These are phyloP conservation scores for Pyricularia grisea DNA, from an alignment of 2,329 filamentous ascomycete genomes.

Conservation along the genomic window DNA sequence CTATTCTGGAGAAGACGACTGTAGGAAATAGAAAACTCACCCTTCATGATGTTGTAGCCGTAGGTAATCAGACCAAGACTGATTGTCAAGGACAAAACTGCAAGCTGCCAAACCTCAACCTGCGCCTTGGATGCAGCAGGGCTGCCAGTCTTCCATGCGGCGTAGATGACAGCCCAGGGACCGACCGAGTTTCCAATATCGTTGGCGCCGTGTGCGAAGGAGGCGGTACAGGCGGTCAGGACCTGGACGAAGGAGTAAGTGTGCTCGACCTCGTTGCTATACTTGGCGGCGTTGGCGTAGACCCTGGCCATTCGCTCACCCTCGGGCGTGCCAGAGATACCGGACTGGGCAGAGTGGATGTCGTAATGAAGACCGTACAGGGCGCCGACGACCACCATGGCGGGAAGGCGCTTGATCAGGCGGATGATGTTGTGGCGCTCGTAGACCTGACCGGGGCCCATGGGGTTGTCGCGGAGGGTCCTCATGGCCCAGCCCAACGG, in stretches of 20 bases:
- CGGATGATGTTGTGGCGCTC: slow-evolving; percentile 62
- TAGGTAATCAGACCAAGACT: slow-evolving; percentile 63
- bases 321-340: slow-evolving; percentile 62
- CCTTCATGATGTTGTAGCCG: slow-evolving; percentile 80
- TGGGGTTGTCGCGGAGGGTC: slow-evolving; percentile 61
- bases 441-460: slow-evolving; percentile 65
- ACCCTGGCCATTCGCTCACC: slow-evolving; percentile 61
- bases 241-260: slow-evolving; percentile 51
- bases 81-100: slow-evolving; percentile 54
- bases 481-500: slow-evolving; percentile 81
- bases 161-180: slow-evolving; percentile 62
- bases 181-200: slow-evolving; percentile 66
- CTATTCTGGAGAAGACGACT: no score
- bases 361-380: slow-evolving; percentile 76
- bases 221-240: slow-evolving; percentile 51
- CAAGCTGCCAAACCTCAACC: slow-evolving; percentile 69
- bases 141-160: slow-evolving; percentile 54
- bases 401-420: slow-evolving; percentile 56
- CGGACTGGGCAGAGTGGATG: slow-evolving; percentile 67
- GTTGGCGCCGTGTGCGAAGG: slow-evolving; percentile 63
- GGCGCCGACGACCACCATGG: slow-evolving; percentile 49
- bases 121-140: slow-evolving; percentile 51
- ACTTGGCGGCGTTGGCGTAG: slow-evolving; percentile 55
- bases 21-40: slow-evolving; percentile 26
- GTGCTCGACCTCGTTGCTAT: slow-evolving; percentile 58